A percentile compares a stretch with the other conserved stretches of the same genome.
phyloP scores from a whole-genome alignment of 441 rosid genomes.

The Arabidopsis lyrata region DNA sequence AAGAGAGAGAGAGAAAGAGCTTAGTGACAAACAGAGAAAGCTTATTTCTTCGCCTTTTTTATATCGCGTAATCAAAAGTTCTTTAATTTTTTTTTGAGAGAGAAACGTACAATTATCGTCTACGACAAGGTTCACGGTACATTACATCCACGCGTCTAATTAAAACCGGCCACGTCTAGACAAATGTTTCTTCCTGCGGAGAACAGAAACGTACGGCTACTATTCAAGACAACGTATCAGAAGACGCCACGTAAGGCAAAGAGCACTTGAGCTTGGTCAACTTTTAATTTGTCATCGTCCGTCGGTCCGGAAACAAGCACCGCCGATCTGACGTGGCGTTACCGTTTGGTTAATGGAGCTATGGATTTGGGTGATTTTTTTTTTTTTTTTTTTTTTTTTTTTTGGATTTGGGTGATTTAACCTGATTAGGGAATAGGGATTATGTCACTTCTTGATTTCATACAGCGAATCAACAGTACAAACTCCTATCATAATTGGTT shows the following conservation, averaged over 20 bases:
- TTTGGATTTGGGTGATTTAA: slow-evolving; percentile 22
- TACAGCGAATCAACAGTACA: slow-evolving; percentile 8
- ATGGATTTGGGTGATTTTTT: slow-evolving; percentile 22
- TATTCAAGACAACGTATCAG: not conserved
- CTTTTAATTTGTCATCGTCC: slow-evolving; percentile 30
- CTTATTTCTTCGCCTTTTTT: slow-evolving; percentile 34
- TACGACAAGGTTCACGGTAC: slow-evolving; percentile 22
- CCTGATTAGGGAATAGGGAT: not conserved
- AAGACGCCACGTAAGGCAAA: slow-evolving; percentile 12
- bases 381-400: too few relatives aligned
- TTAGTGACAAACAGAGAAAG: slow-evolving; percentile 47
- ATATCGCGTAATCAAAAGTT: slow-evolving; percentile 26
- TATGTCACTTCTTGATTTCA: slow-evolving; percentile 5
- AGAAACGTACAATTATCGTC: slow-evolving; percentile 24
- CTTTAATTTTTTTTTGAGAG: not conserved
- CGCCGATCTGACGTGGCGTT: slow-evolving; percentile 39
- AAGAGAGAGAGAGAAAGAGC: slow-evolving; percentile 23
- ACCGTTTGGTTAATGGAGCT: slow-evolving; percentile 22
- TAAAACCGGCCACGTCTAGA: not conserved
- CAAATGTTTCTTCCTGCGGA: not conserved
- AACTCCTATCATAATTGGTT: not conserved
- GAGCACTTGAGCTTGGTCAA: slow-evolving; percentile 28
- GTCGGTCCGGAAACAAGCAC: slow-evolving; percentile 36
- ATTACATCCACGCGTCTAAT: not conserved
- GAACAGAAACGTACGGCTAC: slow-evolving; percentile 36